Evolutionary conservation across 176 grass and related monocot species (phyloP), one percentile per base, ranked within the genome.

Genomic region (Calamus simplicifolius): DNA sequence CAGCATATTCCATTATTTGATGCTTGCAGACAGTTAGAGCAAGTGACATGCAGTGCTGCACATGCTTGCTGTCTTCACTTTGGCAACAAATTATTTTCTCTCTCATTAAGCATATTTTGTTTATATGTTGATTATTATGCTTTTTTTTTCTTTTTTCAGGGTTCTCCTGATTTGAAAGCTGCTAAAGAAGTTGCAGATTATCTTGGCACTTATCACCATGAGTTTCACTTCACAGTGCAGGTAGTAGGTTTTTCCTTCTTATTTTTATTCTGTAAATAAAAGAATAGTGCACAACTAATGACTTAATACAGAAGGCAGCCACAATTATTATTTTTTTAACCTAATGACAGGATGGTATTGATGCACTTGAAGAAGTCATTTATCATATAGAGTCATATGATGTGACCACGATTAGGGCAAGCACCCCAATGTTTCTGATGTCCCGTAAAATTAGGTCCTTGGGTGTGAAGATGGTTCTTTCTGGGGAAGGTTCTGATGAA

Each of bases 391-490:
- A 98, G 57, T 86, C 88, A 55, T 98, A 92, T 29, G 94, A 93
- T 62, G 87, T 93, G 63, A 98, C 88, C 0, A 98, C 94, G 66
- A 78, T 98, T 61, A 85, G 94, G 75, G 94, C 88, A 21, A 98
- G 94, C 72, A 98, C 84, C 14, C 93, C 94, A 57, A 98, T 92
- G 94, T 98, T 98, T 73, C 73, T 98, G 38, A 98, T 98, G 87
- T 89, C 94, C 16, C 75, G 94, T n/a, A 92, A 98, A 65, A 98
- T 98, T 18, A 98, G 92, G 75, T 98, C 94, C 50, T 77, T 92
- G 64, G 94, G 93, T 25, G 94, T 98, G 51, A 92, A 98, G 79
- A 98, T 98, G 88, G 94, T 98, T 77, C 85, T 98, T 61, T 98
- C 94, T 0, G 94, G 94, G 56, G 94, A 98, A 78, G 94, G 94